phyloP scores from a whole-genome alignment of 179 eudicot genomes.

The Beta macrorhiza region DNA sequence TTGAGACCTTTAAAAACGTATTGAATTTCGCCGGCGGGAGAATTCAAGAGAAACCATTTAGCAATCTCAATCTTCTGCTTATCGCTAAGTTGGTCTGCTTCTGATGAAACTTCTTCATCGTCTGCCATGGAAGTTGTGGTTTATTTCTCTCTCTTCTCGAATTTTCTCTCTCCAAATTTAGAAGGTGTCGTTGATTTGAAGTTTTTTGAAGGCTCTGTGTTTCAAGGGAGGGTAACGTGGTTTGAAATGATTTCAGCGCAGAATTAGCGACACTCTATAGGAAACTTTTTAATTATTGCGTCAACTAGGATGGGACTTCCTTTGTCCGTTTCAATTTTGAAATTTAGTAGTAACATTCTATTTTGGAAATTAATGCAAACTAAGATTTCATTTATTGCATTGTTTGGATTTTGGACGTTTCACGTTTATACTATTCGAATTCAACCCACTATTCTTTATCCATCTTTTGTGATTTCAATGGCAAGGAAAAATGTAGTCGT shows the following conservation, averaged over 20 bases:
- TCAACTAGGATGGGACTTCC: too few species aligned
- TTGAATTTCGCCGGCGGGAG: constrained; percentile 95
- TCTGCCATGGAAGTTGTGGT: constrained; percentile 48
- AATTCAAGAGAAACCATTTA: constrained; percentile 90
- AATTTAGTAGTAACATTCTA: too few species aligned
- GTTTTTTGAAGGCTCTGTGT: constrained; percentile 17
- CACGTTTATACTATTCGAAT: too few species aligned
- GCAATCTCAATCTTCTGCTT: constrained; percentile 81
- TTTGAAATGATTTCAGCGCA: constrained; percentile 37
- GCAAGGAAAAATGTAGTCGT: too few species aligned
- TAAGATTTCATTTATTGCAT: too few species aligned
- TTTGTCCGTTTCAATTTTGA: too few species aligned
- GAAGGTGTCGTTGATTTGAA: constrained; percentile 34
- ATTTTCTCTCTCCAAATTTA: neutral
- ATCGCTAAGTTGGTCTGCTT: constrained; percentile 43
- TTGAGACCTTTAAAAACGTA: constrained; percentile 83
- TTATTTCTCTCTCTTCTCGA: neutral
- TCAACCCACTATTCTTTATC: too few species aligned
- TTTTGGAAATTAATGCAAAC: too few species aligned
- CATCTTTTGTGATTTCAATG: too few species aligned
- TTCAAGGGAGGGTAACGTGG: constrained; percentile 30
- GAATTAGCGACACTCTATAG: neutral
- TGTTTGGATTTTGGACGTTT: too few species aligned
- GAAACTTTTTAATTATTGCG: too few species aligned
- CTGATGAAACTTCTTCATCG: constrained; percentile 34